These are phyloP conservation scores for Aspergillus oerlinghausenensis DNA, from an alignment of 2,329 filamentous ascomycete species.

Conservation along the genomic window DNA sequence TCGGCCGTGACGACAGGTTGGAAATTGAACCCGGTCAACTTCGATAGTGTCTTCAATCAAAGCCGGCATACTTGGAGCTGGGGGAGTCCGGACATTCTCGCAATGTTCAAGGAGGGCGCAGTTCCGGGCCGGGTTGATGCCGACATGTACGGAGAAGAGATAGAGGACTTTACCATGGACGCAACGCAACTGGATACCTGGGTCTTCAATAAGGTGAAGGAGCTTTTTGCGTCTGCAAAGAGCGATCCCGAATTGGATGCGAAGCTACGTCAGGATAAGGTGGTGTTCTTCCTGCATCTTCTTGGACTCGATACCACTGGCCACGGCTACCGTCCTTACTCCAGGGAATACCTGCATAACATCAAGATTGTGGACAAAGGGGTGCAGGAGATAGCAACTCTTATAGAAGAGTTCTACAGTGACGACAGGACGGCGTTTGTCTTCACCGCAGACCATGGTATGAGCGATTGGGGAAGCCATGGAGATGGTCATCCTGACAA, in stretches of 20 bases:
- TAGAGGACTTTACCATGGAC: slow-evolving; percentile 84
- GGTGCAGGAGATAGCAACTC: slow-evolving; percentile 72
- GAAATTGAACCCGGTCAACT: slow-evolving; percentile 97
- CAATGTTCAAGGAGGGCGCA: slow-evolving; percentile 95
- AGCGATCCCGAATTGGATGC: slow-evolving; percentile 70
- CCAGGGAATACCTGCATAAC: slow-evolving; percentile 90
- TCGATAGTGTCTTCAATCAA: slow-evolving; percentile 97
- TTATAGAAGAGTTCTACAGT: slow-evolving; percentile 81
- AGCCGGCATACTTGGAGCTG: slow-evolving; percentile 98
- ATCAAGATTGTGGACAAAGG: slow-evolving; percentile 91
- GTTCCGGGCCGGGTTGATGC: slow-evolving; percentile 81
- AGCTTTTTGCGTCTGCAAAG: slow-evolving; percentile 74
- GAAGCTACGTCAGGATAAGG: slow-evolving; percentile 72
- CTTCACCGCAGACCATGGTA: slow-evolving; percentile 96
- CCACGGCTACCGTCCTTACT: slow-evolving; percentile 83
- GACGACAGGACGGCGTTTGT: slow-evolving; percentile 86
- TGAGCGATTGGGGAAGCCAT: slow-evolving; percentile 99
- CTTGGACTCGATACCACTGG: slow-evolving; percentile 88
- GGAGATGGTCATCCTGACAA: slow-evolving; percentile 97
- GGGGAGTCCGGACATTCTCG: slow-evolving; percentile 95
- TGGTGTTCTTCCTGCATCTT: slow-evolving; percentile 93
- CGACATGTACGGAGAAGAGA: slow-evolving; percentile 76
- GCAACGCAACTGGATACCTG: slow-evolving; percentile 79
- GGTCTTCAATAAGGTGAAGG: slow-evolving; percentile 93
- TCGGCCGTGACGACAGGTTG: slow-evolving; percentile 95